Base-by-base conservation (phyloP, 2,329 filamentous ascomycete species). In the Endothia cerciana region DNA sequence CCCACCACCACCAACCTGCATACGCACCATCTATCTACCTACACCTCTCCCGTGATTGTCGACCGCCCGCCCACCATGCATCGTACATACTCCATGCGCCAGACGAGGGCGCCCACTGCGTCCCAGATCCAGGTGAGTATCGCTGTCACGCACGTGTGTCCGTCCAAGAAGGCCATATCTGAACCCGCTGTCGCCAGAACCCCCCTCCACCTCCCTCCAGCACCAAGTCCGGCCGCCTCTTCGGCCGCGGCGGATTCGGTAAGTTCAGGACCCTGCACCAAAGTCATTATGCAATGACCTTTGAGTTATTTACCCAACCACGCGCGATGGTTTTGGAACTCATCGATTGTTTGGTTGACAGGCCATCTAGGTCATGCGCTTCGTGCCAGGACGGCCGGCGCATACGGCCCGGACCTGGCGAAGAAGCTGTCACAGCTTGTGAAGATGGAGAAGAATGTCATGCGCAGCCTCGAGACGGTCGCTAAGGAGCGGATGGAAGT, bases 381-480 rank as follows among this genome's bases (percentile, higher is more conserved):
- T 77, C 87, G 91, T 73, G 86, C 88, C 75, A 90, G 90, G 75
- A 86, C 89, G 53, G 90, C 91, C 70, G 91, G 91, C 71, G 89
- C 91, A 73, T 93, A 93, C 71, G 87, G 87, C 69, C 87, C 94
- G 65, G 95, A 99, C 74, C 89, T 99, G 66, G 91, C 95, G 66
- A 97, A 97, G 87, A 99, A 99, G 87, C 89, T 99, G 69, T 93
- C 94, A 49, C 92, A 97, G 82, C 87, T 99, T 62, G 95, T 99
- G 70, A 99, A 99, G 88, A 99, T 99, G 95, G 95, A 99, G 83
- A 99, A 99, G 89, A 98, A 99, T 77, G 92, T 97, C 65, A 99
- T 99, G 95, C 93, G 95, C 79, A 97, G 93, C 78, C 89, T 98
- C 85, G 95, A 99, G 78, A 86, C 93, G 60, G 95, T 98, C 63